Evolutionary conservation across 192 early-diverging fungal genomes (phyloP), one percentile per base, ranked within the genome.

Genomic region (Lunasporangiospora selenospora): DNA sequence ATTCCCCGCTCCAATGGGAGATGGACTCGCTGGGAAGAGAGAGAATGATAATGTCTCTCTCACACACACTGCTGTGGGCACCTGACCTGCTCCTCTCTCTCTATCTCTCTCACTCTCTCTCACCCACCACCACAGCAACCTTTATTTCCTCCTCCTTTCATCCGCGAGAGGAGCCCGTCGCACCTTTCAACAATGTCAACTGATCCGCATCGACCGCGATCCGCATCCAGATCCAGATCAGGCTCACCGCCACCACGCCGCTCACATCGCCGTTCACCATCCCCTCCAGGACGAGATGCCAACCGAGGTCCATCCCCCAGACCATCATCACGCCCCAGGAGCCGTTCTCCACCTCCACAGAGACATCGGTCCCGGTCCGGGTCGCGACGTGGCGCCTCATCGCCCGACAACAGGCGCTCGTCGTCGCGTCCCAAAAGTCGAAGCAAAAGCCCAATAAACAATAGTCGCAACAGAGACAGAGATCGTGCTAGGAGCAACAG

Each of bases 301-400:
- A 31, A 23, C 11, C 33, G 8, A 31, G 10, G 9, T 29, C 24
- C 31, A 3, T n/a, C n/a, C 33, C 18, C 5, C 6, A n/a, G 34
- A 32, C n/a, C 19, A 27, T 33, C 49, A 32, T 15, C 34, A 27
- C 19, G n/a, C 30, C 18, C 34, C 49, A 36, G n/a, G 18, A 45
- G 23, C 6, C 38, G 37, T 33, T 51, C 58, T 30, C 41, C 21
- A 19, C 23, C 58, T 31, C 6, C 23, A 37, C 32, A 29, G 2
- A 19, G 37, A 23, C 8, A 19, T 23, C 58, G 29, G 4, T 42
- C 37, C 23, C 49, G 48, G 43, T 43, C 58, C 13, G 43, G 41
- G 21, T 43, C 41, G 15, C 41, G 58, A 39, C 49, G 45, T 10
- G 18, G 36, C 18, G 47, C 58, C n/a, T n/a, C 27, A 37, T 36